Conservation (phyloP, 2,329 filamentous ascomycete species). For the Fusarium denticulatum region DNA sequence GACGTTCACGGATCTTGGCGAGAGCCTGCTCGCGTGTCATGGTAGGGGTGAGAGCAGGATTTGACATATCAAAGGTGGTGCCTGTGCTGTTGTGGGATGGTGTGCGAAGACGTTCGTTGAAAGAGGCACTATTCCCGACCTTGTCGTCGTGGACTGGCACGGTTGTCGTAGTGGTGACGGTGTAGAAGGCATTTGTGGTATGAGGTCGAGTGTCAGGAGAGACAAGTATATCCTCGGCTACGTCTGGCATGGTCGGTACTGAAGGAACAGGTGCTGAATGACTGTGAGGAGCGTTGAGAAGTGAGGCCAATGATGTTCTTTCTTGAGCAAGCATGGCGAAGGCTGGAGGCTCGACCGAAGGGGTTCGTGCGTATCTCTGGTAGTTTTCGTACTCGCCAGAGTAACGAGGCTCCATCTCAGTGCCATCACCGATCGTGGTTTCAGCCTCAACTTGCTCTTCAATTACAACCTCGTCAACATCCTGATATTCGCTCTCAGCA, state of each 20-base stretch:
- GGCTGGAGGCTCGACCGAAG: conserved; percentile 70
- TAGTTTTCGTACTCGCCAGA: conserved; percentile 48
- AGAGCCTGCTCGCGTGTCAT: conserved; percentile 80
- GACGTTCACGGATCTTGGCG: conserved; percentile 76
- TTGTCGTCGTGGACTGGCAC: conserved; percentile 62
- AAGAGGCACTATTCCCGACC: conserved; percentile 50
- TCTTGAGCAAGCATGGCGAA: conserved; percentile 64
- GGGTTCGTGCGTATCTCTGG: conserved; percentile 64
- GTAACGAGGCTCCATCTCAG: conserved; percentile 46
- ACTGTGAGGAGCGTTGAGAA: conserved; percentile 65
- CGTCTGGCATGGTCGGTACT: conserved; percentile 51
- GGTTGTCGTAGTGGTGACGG: conserved; percentile 60
- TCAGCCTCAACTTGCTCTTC: conserved; percentile 32
- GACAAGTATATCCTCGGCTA: conserved; percentile 21
- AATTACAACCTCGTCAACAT: conserved; percentile 25
- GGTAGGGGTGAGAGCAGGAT: conserved; percentile 70
- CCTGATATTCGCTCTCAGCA: background rate
- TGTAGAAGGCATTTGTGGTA: conserved; percentile 59
- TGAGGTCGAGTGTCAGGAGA: conserved; percentile 53
- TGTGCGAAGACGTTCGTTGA: conserved; percentile 57
- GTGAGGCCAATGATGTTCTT: conserved; percentile 68
- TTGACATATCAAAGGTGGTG: conserved; percentile 61
- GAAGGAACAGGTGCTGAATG: conserved; percentile 48
- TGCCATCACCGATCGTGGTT: conserved; percentile 22
- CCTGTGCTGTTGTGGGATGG: conserved; percentile 52